phyloP scores from a whole-genome alignment of 176 grass and related monocot species.

The Oryza meridionalis region DNA sequence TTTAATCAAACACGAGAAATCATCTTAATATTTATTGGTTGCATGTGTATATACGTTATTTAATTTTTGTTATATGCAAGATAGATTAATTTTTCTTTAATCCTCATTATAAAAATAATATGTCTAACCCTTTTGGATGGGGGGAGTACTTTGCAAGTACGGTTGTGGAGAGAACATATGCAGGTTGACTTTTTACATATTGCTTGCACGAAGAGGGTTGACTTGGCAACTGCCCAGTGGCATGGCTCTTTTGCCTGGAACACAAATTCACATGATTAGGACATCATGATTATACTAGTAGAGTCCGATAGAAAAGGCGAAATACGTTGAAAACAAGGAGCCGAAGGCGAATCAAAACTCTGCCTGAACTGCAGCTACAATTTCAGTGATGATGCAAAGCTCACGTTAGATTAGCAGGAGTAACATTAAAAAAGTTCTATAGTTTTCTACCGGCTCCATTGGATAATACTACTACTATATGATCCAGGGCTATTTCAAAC shows the following conservation, averaged over 20 bases:
- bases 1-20: too few relatives aligned
- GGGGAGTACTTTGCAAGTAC: neutral
- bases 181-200: conserved; percentile 26
- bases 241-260: neutral
- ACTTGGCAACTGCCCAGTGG: conserved; percentile 13
- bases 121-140: too few relatives aligned
- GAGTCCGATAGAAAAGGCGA: conserved; percentile 5
- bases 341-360: conserved; percentile 5
- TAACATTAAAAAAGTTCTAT: neutral
- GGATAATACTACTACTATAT: conserved; percentile 1
- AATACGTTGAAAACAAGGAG: conserved; percentile 2
- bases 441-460: neutral
- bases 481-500: conserved; percentile 20
- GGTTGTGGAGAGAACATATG: neutral
- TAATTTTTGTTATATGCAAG: too few relatives aligned
- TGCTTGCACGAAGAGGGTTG: neutral
- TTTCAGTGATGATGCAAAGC: neutral
- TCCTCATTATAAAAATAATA: too few relatives aligned
- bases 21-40: too few relatives aligned
- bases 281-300: neutral
- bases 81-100: too few relatives aligned
- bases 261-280: conserved; percentile 38
- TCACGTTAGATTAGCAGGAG: neutral
- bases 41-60: too few relatives aligned
- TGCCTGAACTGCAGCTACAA: neutral